A percentile compares a stretch with the other conserved stretches of the same genome.
Evolutionary conservation across 805 yeast species (phyloP).

Genomic region (Maudiozyma bulderi): DNA sequence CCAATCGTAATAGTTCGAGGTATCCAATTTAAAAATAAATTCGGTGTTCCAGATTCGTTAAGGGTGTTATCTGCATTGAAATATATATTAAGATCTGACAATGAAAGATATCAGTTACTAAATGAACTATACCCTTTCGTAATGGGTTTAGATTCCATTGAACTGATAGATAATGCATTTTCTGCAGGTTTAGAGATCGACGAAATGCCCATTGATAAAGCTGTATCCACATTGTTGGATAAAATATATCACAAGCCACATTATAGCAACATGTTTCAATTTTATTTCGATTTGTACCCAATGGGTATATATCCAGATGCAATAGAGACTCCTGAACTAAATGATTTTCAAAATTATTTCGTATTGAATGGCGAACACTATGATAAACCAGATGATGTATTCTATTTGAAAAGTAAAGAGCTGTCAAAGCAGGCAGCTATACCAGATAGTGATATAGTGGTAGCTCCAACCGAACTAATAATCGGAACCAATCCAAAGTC

Average conservation of each 20-base stretch:
- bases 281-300: constrained; percentile 11
- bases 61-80: constrained; percentile 11
- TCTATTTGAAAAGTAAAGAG: constrained; percentile 60
- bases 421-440: constrained; percentile 14
- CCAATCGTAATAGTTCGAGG: background rate
- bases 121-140: constrained; percentile 10
- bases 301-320: constrained; percentile 6
- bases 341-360: constrained; percentile 10
- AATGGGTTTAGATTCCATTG: constrained; percentile 1
- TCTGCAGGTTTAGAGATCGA: background rate
- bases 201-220: constrained; percentile 3
- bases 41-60: constrained; percentile 6
- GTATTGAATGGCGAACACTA: constrained; percentile 29
- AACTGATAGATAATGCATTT: background rate
- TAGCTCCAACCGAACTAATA: constrained; percentile 48
- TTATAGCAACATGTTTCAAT: constrained; percentile 10
- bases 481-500: constrained; percentile 40
- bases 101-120: background rate
- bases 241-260: constrained; percentile 5
- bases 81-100: constrained; percentile 3
- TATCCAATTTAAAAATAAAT: background rate
- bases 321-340: background rate
- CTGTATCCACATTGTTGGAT: constrained; percentile 1
- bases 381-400: constrained; percentile 64
- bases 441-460: constrained; percentile 13